Evolutionary conservation across 352 stramenopile species (phyloP), one percentile per base, ranked within the genome.

Genomic region (Thraustochytrium sp.): DNA sequence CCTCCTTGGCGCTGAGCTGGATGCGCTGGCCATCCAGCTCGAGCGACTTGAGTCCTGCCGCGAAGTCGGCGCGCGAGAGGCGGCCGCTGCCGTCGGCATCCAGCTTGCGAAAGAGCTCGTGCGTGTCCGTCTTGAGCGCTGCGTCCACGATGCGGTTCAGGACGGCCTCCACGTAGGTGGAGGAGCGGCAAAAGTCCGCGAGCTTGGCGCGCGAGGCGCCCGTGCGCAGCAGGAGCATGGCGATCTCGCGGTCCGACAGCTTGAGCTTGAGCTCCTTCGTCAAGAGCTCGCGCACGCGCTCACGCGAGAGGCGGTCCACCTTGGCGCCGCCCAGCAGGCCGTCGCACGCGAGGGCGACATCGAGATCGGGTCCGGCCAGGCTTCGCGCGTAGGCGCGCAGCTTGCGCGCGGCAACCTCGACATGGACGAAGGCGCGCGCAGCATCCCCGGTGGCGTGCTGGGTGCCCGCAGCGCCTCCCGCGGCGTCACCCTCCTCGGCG

Each of bases 1-100:
- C 48, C 68, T 80, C 68, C 29, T 80, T 68, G n/a, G 68, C 21
- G 51, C 68, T 80, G 23, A 80, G 68, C 18, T 80, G 68, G 23
- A 80, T 63, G 31, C n/a, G 26, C n/a, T 80, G 68, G 8, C 53
- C 48, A 26, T 77, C 65, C 18, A 80, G 29, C 38, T 80, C 40
- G 31, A 80, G 51, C 11, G 5, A 13, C 18, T 53, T 46, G 11
- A 80, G 51, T 4, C 68, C 68, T 0, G 34, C n/a, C 18, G 48
- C 48, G 42, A 80, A 80, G n/a, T 80, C 37, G 8, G 23, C 48
- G 8, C 40, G 11, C 9, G 68, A 80, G 46, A 80, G 48, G 34
- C 53, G 48, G 68, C 68, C 68, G 23, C 63, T 40, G 34, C 68
- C 68, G 11, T 61, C 68, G 48, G 37, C n/a, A 34, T 80, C 68